Conservation (phyloP, 2,329 filamentous ascomycete species). For the Claviceps africana region DNA sequence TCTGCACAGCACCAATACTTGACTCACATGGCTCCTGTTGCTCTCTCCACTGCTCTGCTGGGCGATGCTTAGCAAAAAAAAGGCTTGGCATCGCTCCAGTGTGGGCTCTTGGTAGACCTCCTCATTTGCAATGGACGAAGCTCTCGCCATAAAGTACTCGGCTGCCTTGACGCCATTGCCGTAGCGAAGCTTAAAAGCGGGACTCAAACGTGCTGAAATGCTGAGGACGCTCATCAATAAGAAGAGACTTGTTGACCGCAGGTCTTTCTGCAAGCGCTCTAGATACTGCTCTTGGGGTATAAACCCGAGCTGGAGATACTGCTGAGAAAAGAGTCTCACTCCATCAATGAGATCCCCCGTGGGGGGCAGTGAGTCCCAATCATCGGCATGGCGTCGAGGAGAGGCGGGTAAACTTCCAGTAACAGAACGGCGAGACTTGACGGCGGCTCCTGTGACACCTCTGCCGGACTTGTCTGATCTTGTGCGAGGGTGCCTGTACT, state of each 20-base stretch:
- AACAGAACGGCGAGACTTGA: slow-evolving; percentile 22
- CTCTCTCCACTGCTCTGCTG: slow-evolving; percentile 42
- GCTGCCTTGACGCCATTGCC: slow-evolving; percentile 37
- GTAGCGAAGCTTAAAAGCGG: slow-evolving; percentile 31
- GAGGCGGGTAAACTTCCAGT: slow-evolving; percentile 16
- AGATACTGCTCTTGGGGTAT: slow-evolving; percentile 39
- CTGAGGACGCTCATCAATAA: slow-evolving; percentile 41
- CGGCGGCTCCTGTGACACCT: slow-evolving; percentile 22
- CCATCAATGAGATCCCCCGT: slow-evolving; percentile 36
- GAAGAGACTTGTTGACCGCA: slow-evolving; percentile 37
- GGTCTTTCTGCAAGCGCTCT: slow-evolving; percentile 30
- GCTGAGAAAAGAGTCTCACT: slow-evolving; percentile 36
- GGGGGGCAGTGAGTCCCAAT: slow-evolving; percentile 37
- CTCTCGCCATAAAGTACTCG: slow-evolving; percentile 38
- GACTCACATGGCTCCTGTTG: slow-evolving; percentile 38
- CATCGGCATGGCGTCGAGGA: slow-evolving; percentile 16
- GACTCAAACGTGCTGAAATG: slow-evolving; percentile 41
- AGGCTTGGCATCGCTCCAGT: slow-evolving; percentile 42
- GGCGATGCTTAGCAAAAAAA: slow-evolving; percentile 44
- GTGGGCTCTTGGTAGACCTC: slow-evolving; percentile 40
- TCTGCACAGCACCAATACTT: not conserved
- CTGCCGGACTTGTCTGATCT: slow-evolving; percentile 32
- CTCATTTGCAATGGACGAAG: slow-evolving; percentile 30
- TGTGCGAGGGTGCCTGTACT: slow-evolving; percentile 40
- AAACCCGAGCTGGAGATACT: slow-evolving; percentile 47